Base-by-base conservation (phyloP, 2,329 filamentous ascomycete species). In the Drechslerella stenobrocha region DNA sequence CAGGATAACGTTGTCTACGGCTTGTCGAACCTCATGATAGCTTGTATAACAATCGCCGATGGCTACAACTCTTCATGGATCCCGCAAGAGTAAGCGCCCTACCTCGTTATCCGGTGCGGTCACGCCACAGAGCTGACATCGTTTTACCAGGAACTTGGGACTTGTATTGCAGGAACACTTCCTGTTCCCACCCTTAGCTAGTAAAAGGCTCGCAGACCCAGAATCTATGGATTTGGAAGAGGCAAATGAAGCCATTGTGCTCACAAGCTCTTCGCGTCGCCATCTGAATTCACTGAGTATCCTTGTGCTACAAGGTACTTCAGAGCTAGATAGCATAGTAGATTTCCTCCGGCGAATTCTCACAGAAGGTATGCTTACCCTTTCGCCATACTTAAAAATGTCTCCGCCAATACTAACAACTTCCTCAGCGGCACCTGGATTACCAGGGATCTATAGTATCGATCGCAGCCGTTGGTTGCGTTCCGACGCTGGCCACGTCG, bases 401-500 rank as follows among this genome's bases (percentile, higher is more conserved):
- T 79, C 58, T 67, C 28, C 66, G 24, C 15, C 3, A 35, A n/a
- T 47, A 44, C 47, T 55, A 57, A 60, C 34, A 45, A 50, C 18
- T 45, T 52, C 32, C 23, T 67, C 11, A 72, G 72, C 70, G 37
- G 46, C 65, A 13, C 59, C 64, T 3, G 60, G 60, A 6, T 44
- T 73, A 6, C 66, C 69, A 30, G 71, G 71, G 11, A 61, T 70
- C 28, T 72, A 67, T 32, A 70, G 70, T 48, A 64, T 72, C 28
- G 73, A 74, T 24, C 70, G 73, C 13, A 70, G 59, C 37, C 60
- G 72, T 42, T 73, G 72, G 72, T 59, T 71, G n/a, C 84, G 90
- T 69, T 85, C 89, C 1, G 77, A 83, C 0, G 88, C 88, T 70
- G 90, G 90, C 18, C 95, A 95, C 75, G 84, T 88, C n/a, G 93